A percentile compares a stretch with the other conserved stretches of the same genome.
Conservation (phyloP, 1,284 basidiomycete species). For the Ceratobasidium sp. region DNA sequence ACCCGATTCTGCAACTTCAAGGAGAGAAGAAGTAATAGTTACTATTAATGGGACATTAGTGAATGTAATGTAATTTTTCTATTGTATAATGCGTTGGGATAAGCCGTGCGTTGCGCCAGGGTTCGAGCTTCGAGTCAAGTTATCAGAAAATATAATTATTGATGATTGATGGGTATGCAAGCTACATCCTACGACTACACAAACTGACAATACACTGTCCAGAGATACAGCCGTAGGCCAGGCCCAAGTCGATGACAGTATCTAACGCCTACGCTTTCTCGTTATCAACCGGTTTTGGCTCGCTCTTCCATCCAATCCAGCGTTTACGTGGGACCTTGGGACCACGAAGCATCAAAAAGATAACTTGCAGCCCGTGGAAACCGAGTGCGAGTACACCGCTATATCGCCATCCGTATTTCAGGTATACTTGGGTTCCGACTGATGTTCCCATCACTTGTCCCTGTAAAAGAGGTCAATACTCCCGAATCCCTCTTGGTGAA, state of each 20-base stretch:
- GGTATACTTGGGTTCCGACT: slow-evolving; percentile 71
- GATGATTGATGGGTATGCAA: no score
- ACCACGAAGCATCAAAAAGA: slow-evolving; percentile 65
- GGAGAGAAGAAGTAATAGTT: not conserved
- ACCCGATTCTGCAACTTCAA: slow-evolving; percentile 14
- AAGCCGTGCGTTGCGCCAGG: no score
- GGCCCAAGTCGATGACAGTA: no score
- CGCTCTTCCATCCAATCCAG: slow-evolving; percentile 72
- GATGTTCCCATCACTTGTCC: slow-evolving; percentile 77
- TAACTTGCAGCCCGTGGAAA: slow-evolving; percentile 63
- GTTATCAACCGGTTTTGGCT: not conserved
- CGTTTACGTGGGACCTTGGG: slow-evolving; percentile 67
- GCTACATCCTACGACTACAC: no score
- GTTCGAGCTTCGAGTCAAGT: no score
- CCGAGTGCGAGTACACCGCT: slow-evolving; percentile 67
- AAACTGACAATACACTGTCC: no score
- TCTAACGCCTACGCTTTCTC: slow-evolving; percentile 21
- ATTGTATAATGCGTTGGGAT: not conserved
- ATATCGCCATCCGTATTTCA: slow-evolving; percentile 71
- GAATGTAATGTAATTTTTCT: not conserved
- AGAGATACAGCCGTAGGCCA: no score
- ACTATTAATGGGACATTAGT: not conserved
- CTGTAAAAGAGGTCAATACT: slow-evolving; percentile 57
- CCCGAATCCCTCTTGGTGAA: not conserved
- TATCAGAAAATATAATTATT: no score